Evolutionary conservation across 306 rosid genomes (phyloP).

Genomic region (Urtica urens): DNA sequence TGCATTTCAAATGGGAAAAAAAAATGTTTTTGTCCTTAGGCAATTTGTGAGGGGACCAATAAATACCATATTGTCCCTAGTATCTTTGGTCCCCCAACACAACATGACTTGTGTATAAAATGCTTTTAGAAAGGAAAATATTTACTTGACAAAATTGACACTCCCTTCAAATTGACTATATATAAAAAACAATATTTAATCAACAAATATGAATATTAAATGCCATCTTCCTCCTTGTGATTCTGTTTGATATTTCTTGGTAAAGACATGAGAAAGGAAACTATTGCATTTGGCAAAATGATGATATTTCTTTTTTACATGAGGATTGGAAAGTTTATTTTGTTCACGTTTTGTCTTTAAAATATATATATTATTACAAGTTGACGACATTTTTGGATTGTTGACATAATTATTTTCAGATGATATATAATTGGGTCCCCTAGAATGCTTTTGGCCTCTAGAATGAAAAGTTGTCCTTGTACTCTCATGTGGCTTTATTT

Average conservation of each 20-base stretch:
- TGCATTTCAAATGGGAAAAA: not conserved
- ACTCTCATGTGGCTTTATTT: too few relatives aligned
- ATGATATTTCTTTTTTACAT: not conserved
- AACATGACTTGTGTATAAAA: slow-evolving; percentile 8
- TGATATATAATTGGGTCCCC: not conserved
- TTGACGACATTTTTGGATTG: too few relatives aligned
- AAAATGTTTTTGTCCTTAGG: slow-evolving; percentile 5
- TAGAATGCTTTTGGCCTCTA: not conserved
- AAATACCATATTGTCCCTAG: not conserved
- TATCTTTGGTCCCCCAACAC: slow-evolving; percentile 16
- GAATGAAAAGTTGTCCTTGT: too few relatives aligned
- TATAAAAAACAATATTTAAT: too few relatives aligned
- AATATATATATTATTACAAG: not conserved
- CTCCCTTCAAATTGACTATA: not conserved
- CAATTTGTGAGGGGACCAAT: slow-evolving; percentile 16
- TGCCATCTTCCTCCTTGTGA: not conserved
- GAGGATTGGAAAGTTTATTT: not conserved
- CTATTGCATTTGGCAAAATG: not conserved
- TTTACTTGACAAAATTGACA: not conserved
- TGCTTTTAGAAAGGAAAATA: not conserved
- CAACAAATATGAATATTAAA: not conserved
- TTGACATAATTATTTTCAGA: too few relatives aligned
- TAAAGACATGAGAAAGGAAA: not conserved
- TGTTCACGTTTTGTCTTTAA: not conserved
- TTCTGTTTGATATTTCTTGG: slow-evolving; percentile 5